Evolutionary conservation across 2,329 filamentous ascomycete genomes (phyloP).

Genomic region (Xylaria sp.): DNA sequence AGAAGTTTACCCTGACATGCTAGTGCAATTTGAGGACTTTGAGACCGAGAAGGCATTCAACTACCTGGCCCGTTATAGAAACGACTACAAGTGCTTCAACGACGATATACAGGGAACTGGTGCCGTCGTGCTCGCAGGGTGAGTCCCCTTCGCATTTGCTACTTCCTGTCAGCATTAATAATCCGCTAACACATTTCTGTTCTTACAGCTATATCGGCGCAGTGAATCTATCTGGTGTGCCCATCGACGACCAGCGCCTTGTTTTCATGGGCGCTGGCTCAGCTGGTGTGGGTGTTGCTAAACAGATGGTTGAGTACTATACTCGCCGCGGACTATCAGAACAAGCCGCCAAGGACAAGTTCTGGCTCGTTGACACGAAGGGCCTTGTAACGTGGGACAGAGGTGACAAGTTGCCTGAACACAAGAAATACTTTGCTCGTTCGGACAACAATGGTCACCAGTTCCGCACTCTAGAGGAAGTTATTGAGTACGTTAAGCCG

Average conservation of each 20-base stretch:
- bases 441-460: constrained; percentile 72
- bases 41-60: constrained; percentile 93
- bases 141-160: constrained; percentile 46
- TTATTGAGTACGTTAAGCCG: constrained; percentile 94
- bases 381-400: constrained; percentile 93
- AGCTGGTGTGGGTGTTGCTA: constrained; percentile 95
- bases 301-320: constrained; percentile 98
- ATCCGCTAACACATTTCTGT: constrained; percentile 32
- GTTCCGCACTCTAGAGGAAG: constrained; percentile 84
- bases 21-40: constrained; percentile 97
- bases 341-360: constrained; percentile 86
- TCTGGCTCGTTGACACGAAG: constrained; percentile 98
- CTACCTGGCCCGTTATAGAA: constrained; percentile 88
- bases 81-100: constrained; percentile 95
- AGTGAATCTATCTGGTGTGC: constrained; percentile 86
- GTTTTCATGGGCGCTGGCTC: constrained; percentile 97
- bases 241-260: constrained; percentile 88
- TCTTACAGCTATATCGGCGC: constrained; percentile 66
- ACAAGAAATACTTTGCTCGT: constrained; percentile 79
- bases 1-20: constrained; percentile 73
- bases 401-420: constrained; percentile 91
- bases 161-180: not conserved
- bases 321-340: constrained; percentile 90
- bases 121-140: constrained; percentile 90
- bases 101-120: constrained; percentile 98